Base-by-base conservation (phyloP, 352 stramenopile genomes). In the Pythium periplocum region DNA sequence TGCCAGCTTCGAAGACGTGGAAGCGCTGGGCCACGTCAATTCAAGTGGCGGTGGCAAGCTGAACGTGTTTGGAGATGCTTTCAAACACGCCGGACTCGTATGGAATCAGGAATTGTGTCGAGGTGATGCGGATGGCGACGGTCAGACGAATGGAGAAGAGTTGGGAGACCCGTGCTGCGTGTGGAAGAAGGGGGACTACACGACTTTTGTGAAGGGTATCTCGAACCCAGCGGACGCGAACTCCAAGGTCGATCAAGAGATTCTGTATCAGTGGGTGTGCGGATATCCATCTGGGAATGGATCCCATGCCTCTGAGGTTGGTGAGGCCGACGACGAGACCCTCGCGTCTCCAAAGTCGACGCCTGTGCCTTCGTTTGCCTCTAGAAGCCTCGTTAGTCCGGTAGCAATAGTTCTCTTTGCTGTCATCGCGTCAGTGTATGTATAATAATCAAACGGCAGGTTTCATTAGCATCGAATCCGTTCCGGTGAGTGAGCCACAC, bases 101-200 rank as follows among this genome's bases (percentile, higher is more conserved):
- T 77, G 64, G 68, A 77, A 61, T 3, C 45, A 45, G n/a, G 58
- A 51, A 8, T 45, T 77, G 31, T 77, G 68, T 43, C 46, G 62
- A n/a, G 53, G 41, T 12, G 57, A 73, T 43, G 60, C 59, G 49
- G 59, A 67, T 30, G 47, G 40, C 40, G 59, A 67, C 44, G 59
- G 54, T 55, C 62, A 62, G 10, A 84, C 66, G 26, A 88, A 88
- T 58, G 78, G 78, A n/a, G 39, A 80, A 52, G 78, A 88, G 46
- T 60, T 88, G 8, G 78, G 75, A 4, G 78, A 88, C 57, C 76
- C 75, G 37, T 68, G 68, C 58, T 88, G 78, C 48, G 53, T 57
- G 38, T 69, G 57, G 56, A 37, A 55, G 10, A 35, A 34, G 30
- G 30, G 32, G 12, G 49, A 50, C 4, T 39, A 45, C 8, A 42